phyloP scores from a whole-genome alignment of 2,329 filamentous ascomycete species.

The Colletotrichum filicis region DNA sequence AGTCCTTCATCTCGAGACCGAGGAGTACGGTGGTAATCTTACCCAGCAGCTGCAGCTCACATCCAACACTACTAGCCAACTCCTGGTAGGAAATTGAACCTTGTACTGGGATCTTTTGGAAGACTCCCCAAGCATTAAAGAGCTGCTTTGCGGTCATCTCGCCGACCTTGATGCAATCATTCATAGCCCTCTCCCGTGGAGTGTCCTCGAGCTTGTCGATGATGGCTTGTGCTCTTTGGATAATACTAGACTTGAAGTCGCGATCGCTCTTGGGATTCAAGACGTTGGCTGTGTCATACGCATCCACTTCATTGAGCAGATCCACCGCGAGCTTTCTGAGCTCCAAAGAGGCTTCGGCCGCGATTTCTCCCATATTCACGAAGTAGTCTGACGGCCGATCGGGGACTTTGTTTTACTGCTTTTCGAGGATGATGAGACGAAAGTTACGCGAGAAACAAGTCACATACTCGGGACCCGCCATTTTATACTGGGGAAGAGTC shows the following conservation, averaged over 20 bases:
- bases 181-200: background rate
- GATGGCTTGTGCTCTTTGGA: background rate
- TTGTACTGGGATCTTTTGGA: conserved; percentile 43
- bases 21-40: background rate
- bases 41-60: conserved; percentile 42
- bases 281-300: background rate
- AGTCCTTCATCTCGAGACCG: background rate
- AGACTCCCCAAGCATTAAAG: conserved; percentile 46
- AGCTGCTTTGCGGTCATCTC: conserved; percentile 35
- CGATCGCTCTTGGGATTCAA: background rate
- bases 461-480: background rate
- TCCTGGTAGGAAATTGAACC: conserved; percentile 42
- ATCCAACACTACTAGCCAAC: conserved; percentile 41
- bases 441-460: too few species aligned
- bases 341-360: background rate
- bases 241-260: background rate
- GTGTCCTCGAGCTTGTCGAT: background rate
- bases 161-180: background rate
- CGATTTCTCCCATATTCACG: background rate
- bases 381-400: background rate
- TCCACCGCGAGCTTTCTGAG: background rate
- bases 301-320: background rate
- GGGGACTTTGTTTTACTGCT: too few species aligned
- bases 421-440: too few species aligned
- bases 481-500: background rate